These are phyloP conservation scores for Lavandula angustifolia DNA, from an alignment of 257 asterid genomes.

Conservation along the genomic window DNA sequence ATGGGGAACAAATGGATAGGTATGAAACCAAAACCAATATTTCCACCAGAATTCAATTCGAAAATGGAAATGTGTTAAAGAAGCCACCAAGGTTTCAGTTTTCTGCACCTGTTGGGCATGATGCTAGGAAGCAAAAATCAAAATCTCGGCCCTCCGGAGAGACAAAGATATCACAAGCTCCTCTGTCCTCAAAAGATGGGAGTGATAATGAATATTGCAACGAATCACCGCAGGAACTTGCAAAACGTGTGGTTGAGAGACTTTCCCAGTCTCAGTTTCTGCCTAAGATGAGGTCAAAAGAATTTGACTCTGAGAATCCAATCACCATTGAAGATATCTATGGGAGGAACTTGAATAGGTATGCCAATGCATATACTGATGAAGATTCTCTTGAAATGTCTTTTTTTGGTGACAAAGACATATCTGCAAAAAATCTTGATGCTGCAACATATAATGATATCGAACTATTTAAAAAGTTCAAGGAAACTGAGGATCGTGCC, in stretches of 20 bases:
- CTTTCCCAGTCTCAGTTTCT: constrained; percentile 72
- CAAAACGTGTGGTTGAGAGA: constrained; percentile 88
- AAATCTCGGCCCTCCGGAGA: constrained; percentile 78
- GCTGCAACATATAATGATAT: constrained; percentile 47
- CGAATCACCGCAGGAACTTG: constrained; percentile 81
- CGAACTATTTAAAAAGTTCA: constrained; percentile 51
- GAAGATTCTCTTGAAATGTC: constrained; percentile 42
- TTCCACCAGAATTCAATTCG: constrained; percentile 45
- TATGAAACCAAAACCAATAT: constrained; percentile 38
- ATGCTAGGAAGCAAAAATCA: constrained; percentile 70
- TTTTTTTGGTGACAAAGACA: constrained; percentile 42
- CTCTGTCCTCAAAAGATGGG: constrained; percentile 50
- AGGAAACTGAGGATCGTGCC: constrained; percentile 79
- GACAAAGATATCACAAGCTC: constrained; percentile 45
- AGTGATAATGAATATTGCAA: constrained; percentile 52
- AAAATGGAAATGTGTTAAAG: constrained; percentile 47
- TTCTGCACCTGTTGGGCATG: constrained; percentile 48
- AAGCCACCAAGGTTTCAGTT: constrained; percentile 60
- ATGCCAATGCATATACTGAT: constrained; percentile 55
- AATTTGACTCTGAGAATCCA: constrained; percentile 60
- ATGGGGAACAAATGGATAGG: constrained; percentile 73
- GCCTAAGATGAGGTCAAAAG: constrained; percentile 56
- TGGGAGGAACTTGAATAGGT: constrained; percentile 48
- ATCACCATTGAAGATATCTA: constrained; percentile 88
- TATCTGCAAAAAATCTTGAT: constrained; percentile 32